Percentiles rank a stretch among this genome's conserved stretches.
phyloP scores from a whole-genome alignment of 83 land plant species.

The Larix sibirica region DNA sequence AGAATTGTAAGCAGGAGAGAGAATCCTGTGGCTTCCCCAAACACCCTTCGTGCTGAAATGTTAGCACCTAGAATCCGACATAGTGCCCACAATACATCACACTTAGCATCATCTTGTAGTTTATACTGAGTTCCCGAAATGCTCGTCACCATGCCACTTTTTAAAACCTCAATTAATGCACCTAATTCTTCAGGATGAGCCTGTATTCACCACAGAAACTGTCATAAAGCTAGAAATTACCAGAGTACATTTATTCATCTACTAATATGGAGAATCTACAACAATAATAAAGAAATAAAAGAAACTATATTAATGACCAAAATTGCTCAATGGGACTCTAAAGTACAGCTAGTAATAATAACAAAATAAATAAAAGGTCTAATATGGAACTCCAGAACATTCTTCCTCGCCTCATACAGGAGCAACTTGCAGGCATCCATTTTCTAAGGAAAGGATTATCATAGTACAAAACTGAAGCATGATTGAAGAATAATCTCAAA shows the following conservation, averaged over 20 bases:
- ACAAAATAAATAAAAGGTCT: too few relatives aligned
- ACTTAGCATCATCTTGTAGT: conserved; percentile 82
- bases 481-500: conserved; percentile 19
- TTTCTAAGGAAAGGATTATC: background rate
- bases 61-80: conserved; percentile 85
- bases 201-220: conserved; percentile 37
- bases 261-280: background rate
- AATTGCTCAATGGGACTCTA: too few relatives aligned
- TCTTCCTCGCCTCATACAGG: background rate
- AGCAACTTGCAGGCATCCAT: background rate
- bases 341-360: too few relatives aligned
- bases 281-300: background rate
- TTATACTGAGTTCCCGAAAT: conserved; percentile 72
- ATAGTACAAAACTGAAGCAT: background rate
- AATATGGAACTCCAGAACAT: too few relatives aligned
- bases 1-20: conserved; percentile 81
- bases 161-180: conserved; percentile 74
- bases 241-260: background rate
- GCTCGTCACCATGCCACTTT: conserved; percentile 82
- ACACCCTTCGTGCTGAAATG: conserved; percentile 74
- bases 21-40: conserved; percentile 97
- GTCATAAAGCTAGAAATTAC: background rate
- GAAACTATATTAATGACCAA: too few relatives aligned
- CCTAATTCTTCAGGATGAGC: conserved; percentile 94
- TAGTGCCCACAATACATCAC: conserved; percentile 82